phyloP scores from a whole-genome alignment of 2,329 filamentous ascomycete species.

The Didymella segeticola region DNA sequence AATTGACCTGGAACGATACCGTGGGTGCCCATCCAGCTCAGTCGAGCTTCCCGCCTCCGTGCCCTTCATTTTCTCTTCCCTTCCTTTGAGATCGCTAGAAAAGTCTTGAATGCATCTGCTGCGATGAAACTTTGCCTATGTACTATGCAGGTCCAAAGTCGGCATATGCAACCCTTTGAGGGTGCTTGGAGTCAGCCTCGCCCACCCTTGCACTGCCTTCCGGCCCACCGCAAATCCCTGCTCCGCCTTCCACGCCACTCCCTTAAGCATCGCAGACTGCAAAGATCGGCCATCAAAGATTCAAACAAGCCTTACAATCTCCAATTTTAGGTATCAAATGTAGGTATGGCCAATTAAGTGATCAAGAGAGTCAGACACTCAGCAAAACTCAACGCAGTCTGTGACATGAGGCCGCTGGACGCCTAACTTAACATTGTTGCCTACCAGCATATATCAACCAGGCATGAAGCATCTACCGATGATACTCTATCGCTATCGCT shows the following conservation, averaged over 20 bases:
- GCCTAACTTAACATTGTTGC: constrained; percentile 5
- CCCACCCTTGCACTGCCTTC: constrained; percentile 8
- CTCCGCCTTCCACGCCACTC: not conserved
- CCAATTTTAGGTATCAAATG: not conserved
- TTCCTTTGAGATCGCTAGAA: too few relatives aligned
- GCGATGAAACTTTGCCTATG: not conserved
- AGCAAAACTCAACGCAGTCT: not conserved
- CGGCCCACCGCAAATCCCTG: constrained; percentile 19
- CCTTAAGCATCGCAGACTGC: not conserved
- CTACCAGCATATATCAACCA: constrained; percentile 2
- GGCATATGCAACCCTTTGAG: not conserved
- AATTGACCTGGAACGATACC: too few relatives aligned
- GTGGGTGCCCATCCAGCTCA: too few relatives aligned
- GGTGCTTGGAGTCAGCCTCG: constrained; percentile 8
- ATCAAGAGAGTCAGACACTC: too few relatives aligned
- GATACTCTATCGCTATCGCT: not conserved
- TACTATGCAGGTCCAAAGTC: too few relatives aligned
- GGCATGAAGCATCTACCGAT: not conserved
- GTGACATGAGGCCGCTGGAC: not conserved
- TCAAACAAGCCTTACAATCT: not conserved
- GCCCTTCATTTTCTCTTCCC: too few relatives aligned
- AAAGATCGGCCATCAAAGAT: not conserved
- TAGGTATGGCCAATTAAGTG: not conserved
- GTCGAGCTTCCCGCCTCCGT: too few relatives aligned
- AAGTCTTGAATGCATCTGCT: not conserved